Base-by-base conservation (phyloP, 2,329 filamentous ascomycete species). In the Neonectria magnoliae region DNA sequence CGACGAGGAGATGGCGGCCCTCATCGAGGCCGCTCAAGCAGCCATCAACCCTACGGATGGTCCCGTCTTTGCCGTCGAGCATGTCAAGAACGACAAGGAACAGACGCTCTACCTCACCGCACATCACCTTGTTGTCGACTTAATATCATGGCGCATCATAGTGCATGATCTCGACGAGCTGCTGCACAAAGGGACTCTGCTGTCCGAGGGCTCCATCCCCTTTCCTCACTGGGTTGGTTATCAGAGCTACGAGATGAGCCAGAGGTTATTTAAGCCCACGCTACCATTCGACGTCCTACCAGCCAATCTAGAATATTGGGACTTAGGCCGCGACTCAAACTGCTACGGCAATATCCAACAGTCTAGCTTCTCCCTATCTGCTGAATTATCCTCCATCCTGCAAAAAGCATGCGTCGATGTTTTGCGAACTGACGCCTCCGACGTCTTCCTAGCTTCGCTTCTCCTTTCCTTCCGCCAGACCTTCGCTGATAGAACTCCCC, bases 401-500 rank as follows among this genome's bases (percentile, higher is more conserved):
- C 80, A 83, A 48, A 79, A 74, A 5, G 76, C 76, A 0, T 81
- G 81, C 72, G 81, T 84, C 55, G 75, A 78, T 10, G 81, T 82
- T 2, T 80, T 88, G 64, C 80, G 81, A 53, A 87, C 85, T 0
- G 84, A 88, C 47, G 76, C 82, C 0, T 81, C 83, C 8, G 86
- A 88, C 66, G 80, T 88, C 2, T 84, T 87, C 67, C 74, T 88
- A 5, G 81, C 87, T 2, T 82, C 85, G 0, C 76, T 89, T 5
- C 72, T 87, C 4, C 81, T 88, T 7, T 87, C 87, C 0, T 90
- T 89, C 72, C 78, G 81, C 2, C 83, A 84, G 60, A 82, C 82
- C 0, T 90, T 90, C 63, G 78, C 81, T 14, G 85, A 88, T 56
- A 81, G 87, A 18, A 65, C 70, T 0, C 74, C 80, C 0, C 87